Evolutionary conservation across 352 stramenopile species (phyloP), one percentile per base, ranked within the genome.

Genomic region (Pythium plurisporium): DNA sequence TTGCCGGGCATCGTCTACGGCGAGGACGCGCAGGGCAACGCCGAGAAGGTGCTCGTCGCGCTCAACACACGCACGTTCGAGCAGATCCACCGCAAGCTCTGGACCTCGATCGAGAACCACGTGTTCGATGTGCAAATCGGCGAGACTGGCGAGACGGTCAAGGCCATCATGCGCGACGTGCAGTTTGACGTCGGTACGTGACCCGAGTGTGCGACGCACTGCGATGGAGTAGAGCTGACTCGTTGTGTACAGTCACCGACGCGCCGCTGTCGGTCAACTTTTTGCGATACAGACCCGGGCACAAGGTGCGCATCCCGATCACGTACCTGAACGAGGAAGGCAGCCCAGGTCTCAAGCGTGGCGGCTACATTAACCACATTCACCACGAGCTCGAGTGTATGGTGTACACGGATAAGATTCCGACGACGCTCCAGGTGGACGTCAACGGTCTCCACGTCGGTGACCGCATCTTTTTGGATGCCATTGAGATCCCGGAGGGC

Each of bases 281-380:
- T 64, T 69, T 97, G 41, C 82, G 94, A 33, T 98, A 95, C 69
- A 90, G 96, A 66, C 81, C 91, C 6, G 87, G 82, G 17, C 86
- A 93, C 66, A 91, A 86, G 34, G 80, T 98, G 27, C 82, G 82
- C 34, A 96, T 98, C 59, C 94, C 94, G 26, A 83, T 98, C 57
- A 82, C 73, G 48, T 95, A 95, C 65, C 62, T 97, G 56, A 98
- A 98, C 62, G 79, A 96, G 52, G 94, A 98, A 78, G 86, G 94
- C 46, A 95, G 77, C 31, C 90, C 89, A 12, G 92, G 91, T n/a
- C 83, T 98, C 69, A 98, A 98, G 76, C 82, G 89, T 29, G 91
- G 93, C 60, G 92, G 92, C 33, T 98, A 93, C 66, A 96, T 98
- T 65, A 95, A 94, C 76, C 77, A 92, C 74, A 92, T 95, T 51